phyloP scores from a whole-genome alignment of 202 grass and related monocot species.

The Musa balbisiana region DNA sequence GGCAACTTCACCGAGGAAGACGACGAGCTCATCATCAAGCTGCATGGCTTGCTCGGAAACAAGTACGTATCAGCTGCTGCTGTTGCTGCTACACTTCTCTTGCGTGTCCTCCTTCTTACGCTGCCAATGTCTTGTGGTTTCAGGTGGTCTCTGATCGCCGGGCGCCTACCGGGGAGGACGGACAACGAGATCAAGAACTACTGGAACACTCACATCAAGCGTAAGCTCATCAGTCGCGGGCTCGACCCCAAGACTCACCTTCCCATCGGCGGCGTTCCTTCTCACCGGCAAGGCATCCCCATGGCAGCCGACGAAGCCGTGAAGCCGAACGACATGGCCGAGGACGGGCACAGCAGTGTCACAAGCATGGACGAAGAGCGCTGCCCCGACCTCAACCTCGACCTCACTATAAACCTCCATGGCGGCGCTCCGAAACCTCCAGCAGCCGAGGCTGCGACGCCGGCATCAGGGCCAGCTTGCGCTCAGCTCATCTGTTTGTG shows the following conservation, averaged over 20 bases:
- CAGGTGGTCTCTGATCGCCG: slow-evolving; percentile 94
- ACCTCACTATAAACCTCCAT: slow-evolving; percentile 65
- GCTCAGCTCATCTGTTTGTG: slow-evolving; percentile 56
- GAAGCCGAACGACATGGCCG: slow-evolving; percentile 6
- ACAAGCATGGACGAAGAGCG: slow-evolving; percentile 44
- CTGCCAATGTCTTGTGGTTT: neutral
- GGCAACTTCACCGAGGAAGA: slow-evolving; percentile 93
- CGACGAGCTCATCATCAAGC: slow-evolving; percentile 91
- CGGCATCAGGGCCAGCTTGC: neutral
- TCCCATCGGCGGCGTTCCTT: slow-evolving; percentile 6
- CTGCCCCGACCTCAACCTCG: slow-evolving; percentile 55
- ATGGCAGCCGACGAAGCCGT: slow-evolving; percentile 1
- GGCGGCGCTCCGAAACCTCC: slow-evolving; percentile 16
- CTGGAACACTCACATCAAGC: slow-evolving; percentile 98
- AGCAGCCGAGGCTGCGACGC: slow-evolving; percentile 21
- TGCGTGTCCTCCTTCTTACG: neutral
- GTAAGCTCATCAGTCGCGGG: slow-evolving; percentile 66
- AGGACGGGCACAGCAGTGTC: slow-evolving; percentile 42
- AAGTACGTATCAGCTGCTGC: slow-evolving; percentile 31
- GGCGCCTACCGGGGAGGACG: slow-evolving; percentile 69
- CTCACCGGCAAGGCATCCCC: neutral
- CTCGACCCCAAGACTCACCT: slow-evolving; percentile 81
- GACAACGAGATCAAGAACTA: slow-evolving; percentile 99
- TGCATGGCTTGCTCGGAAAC: slow-evolving; percentile 77
- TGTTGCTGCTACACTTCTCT: too few species aligned